Percentiles rank a stretch among this genome's conserved stretches.
Evolutionary conservation across 768 basidiomycete genomes (phyloP).

Genomic region (Boletus reticuloceps): DNA sequence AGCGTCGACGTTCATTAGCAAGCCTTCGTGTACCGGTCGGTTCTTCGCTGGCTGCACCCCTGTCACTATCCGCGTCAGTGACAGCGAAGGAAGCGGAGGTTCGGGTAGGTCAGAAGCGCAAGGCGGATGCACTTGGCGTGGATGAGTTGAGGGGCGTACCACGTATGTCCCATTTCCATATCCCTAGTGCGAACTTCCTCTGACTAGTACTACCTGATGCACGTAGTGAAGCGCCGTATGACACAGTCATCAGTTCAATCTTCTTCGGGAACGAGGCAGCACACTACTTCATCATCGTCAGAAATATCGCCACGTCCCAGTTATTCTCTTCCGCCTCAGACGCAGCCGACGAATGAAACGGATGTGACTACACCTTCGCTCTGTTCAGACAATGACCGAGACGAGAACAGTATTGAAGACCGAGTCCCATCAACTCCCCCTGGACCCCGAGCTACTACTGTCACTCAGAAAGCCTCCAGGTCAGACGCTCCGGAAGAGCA

Average conservation of each 20-base stretch:
- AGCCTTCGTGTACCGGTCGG: constrained; percentile 26
- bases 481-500: constrained; percentile 3
- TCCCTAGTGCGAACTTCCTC: background rate
- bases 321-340: constrained; percentile 15
- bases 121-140: constrained; percentile 19
- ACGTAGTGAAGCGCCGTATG: constrained; percentile 38
- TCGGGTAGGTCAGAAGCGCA: constrained; percentile 32
- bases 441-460: constrained; percentile 25
- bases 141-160: constrained; percentile 29
- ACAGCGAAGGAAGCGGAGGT: constrained; percentile 7
- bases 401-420: constrained; percentile 50
- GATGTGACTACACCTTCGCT: constrained; percentile 63
- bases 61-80: constrained; percentile 6
- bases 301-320: constrained; percentile 26
- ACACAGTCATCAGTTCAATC: constrained; percentile 28
- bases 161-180: constrained; percentile 29
- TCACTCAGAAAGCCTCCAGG: background rate
- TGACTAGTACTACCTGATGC: constrained; percentile 13
- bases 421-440: constrained; percentile 51
- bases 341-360: constrained; percentile 38
- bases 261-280: constrained; percentile 19
- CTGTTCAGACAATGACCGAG: constrained; percentile 67
- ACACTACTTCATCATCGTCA: constrained; percentile 12
- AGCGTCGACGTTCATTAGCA: constrained; percentile 26
- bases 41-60: constrained; percentile 21